Conservation (phyloP, 1,139 yeast genomes). For the Pichia inconspicua region DNA sequence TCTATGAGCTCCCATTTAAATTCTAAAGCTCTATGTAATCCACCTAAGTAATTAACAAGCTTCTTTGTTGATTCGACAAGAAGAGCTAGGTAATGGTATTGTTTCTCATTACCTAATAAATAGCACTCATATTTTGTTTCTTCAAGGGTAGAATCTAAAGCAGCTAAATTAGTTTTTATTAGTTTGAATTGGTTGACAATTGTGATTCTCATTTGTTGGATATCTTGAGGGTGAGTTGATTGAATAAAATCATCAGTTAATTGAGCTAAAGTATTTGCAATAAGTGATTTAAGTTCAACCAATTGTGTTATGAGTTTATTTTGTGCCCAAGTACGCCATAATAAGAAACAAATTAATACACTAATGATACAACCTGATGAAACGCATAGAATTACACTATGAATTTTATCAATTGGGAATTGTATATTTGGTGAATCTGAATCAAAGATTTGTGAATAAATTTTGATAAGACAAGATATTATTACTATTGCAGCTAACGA, state of each 20-base stretch:
- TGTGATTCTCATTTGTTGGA: neutral
- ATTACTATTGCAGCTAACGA: slow-evolving; percentile 67
- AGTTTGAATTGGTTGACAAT: slow-evolving; percentile 5
- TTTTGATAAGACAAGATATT: slow-evolving; percentile 68
- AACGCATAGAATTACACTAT: slow-evolving; percentile 53
- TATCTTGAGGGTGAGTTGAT: neutral
- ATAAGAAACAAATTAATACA: slow-evolving; percentile 46
- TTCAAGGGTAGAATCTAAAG: slow-evolving; percentile 38
- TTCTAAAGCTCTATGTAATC: slow-evolving; percentile 58
- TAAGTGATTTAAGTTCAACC: slow-evolving; percentile 27
- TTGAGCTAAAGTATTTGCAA: slow-evolving; percentile 2
- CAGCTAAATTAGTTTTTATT: slow-evolving; percentile 7
- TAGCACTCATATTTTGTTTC: slow-evolving; percentile 60
- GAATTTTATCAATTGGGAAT: slow-evolving; percentile 44
- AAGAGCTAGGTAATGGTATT: slow-evolving; percentile 38
- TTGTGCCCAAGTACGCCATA: slow-evolving; percentile 34
- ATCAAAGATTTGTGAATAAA: slow-evolving; percentile 41
- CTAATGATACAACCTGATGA: slow-evolving; percentile 55
- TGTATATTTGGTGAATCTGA: slow-evolving; percentile 30
- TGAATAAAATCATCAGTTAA: slow-evolving; percentile 12
- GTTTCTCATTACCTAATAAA: slow-evolving; percentile 46
- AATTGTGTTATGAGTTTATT: slow-evolving; percentile 2
- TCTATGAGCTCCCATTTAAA: slow-evolving; percentile 51
- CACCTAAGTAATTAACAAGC: slow-evolving; percentile 55
- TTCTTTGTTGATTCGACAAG: slow-evolving; percentile 47